A percentile compares a stretch with the other conserved stretches of the same genome.
Evolutionary conservation across 1,284 basidiomycete species (phyloP).

Genomic region (Boletellus sp.): DNA sequence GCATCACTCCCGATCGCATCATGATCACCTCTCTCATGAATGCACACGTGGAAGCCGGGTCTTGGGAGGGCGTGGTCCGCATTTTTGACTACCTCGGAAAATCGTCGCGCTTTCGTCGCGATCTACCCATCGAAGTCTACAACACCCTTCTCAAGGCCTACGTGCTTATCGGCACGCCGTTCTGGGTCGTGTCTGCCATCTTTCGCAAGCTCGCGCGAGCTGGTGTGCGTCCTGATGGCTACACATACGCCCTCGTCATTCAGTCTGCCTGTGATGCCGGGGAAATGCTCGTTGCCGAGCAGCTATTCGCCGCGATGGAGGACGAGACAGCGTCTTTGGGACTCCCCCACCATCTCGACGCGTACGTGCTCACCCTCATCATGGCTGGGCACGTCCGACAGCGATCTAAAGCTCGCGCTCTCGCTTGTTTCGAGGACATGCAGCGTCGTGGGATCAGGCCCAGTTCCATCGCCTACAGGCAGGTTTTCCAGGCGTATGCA

Average conservation of each 20-base stretch:
- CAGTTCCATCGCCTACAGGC: slow-evolving; percentile 66
- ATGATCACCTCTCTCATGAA: slow-evolving; percentile 78
- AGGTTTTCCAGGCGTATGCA: slow-evolving; percentile 65
- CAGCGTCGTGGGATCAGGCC: slow-evolving; percentile 62
- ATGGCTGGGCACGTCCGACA: slow-evolving; percentile 74
- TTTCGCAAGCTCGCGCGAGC: slow-evolving; percentile 57
- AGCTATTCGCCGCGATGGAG: slow-evolving; percentile 72
- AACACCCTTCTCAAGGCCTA: slow-evolving; percentile 87
- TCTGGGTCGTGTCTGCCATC: slow-evolving; percentile 59
- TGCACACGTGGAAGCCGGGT: slow-evolving; percentile 78
- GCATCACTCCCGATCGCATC: slow-evolving; percentile 58
- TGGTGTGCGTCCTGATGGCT: slow-evolving; percentile 54
- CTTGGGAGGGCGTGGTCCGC: slow-evolving; percentile 73
- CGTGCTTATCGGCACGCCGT: slow-evolving; percentile 77
- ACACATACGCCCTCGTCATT: slow-evolving; percentile 76
- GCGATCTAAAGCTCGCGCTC: slow-evolving; percentile 57
- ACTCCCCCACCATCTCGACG: slow-evolving; percentile 44
- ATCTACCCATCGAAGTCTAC: slow-evolving; percentile 56
- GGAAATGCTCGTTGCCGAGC: slow-evolving; percentile 61
- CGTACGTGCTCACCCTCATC: slow-evolving; percentile 79
- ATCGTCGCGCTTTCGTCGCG: slow-evolving; percentile 35
- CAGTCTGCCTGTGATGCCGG: slow-evolving; percentile 82
- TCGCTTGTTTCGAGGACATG: slow-evolving; percentile 76
- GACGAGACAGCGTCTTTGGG: slow-evolving; percentile 34
- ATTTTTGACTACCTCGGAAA: slow-evolving; percentile 67